phyloP scores from a whole-genome alignment of 148 eudicot genomes.

The Nepenthes gracilis region DNA sequence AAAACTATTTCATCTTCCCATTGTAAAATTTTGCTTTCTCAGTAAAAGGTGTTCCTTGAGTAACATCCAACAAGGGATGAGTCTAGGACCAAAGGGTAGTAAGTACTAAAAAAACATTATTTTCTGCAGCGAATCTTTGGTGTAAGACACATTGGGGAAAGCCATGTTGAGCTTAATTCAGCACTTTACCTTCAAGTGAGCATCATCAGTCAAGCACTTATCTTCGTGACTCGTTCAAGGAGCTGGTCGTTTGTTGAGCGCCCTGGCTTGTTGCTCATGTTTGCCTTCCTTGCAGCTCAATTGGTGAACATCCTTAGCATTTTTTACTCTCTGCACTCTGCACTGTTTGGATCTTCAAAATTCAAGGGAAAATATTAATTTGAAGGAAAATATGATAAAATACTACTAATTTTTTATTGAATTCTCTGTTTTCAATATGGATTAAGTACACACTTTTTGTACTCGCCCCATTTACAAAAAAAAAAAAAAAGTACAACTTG shows the following conservation, averaged over 20 bases:
- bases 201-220: conserved; percentile 29
- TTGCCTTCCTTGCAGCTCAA: conserved; percentile 25
- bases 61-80: too few species aligned
- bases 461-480: too few species aligned
- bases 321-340: not conserved
- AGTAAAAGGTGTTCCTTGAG: too few species aligned
- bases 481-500: too few species aligned
- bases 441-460: too few species aligned
- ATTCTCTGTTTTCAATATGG: too few species aligned
- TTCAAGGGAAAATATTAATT: too few species aligned
- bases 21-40: too few species aligned
- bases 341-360: not conserved
- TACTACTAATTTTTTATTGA: too few species aligned
- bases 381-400: too few species aligned
- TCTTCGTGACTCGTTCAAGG: conserved; percentile 28
- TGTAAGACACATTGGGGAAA: conserved; percentile 16
- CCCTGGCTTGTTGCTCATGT: conserved; percentile 21
- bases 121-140: conserved; percentile 15
- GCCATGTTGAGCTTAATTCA: conserved; percentile 16
- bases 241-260: conserved; percentile 27
- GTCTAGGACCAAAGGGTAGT: too few species aligned
- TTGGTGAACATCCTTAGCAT: conserved; percentile 10
- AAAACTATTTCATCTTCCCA: not conserved
- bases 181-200: conserved; percentile 34
- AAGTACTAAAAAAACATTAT: too few species aligned